Conservation (phyloP, 495 filamentous ascomycete species). For the Xylaria castorea region DNA sequence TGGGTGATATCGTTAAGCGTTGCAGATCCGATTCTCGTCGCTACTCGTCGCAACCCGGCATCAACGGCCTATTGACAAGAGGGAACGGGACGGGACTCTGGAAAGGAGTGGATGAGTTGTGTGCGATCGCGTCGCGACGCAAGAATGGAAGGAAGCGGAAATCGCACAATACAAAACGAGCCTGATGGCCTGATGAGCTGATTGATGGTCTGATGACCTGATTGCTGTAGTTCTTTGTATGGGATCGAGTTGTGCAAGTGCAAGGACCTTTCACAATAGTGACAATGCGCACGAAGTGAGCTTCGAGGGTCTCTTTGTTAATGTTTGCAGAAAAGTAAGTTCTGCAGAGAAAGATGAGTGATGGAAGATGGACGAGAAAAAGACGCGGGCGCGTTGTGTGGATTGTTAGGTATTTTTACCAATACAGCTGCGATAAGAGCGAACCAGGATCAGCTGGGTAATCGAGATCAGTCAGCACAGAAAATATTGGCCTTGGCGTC, state of each 20-base stretch:
- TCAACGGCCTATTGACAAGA: neutral
- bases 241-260: neutral
- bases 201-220: slow-evolving; percentile 2
- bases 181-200: slow-evolving; percentile 18
- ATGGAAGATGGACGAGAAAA: slow-evolving; percentile 10
- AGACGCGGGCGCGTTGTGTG: slow-evolving; percentile 25
- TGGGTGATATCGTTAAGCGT: neutral
- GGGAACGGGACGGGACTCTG: too few relatives aligned
- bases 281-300: slow-evolving; percentile 4
- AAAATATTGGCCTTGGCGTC: slow-evolving; percentile 9
- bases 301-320: neutral
- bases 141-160: neutral
- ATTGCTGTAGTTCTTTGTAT: neutral
- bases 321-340: slow-evolving; percentile 1
- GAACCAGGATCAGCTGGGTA: slow-evolving; percentile 4
- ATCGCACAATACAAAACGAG: slow-evolving; percentile 15
- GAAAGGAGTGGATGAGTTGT: neutral
- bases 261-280: neutral
- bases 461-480: slow-evolving; percentile 4
- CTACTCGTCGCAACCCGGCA: slow-evolving; percentile 6
- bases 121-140: neutral
- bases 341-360: slow-evolving; percentile 7
- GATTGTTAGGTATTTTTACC: slow-evolving; percentile 29
- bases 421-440: slow-evolving; percentile 22
- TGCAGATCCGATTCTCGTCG: neutral